phyloP scores from a whole-genome alignment of 2,329 filamentous ascomycete species.

The Nigrospora osmanthi region DNA sequence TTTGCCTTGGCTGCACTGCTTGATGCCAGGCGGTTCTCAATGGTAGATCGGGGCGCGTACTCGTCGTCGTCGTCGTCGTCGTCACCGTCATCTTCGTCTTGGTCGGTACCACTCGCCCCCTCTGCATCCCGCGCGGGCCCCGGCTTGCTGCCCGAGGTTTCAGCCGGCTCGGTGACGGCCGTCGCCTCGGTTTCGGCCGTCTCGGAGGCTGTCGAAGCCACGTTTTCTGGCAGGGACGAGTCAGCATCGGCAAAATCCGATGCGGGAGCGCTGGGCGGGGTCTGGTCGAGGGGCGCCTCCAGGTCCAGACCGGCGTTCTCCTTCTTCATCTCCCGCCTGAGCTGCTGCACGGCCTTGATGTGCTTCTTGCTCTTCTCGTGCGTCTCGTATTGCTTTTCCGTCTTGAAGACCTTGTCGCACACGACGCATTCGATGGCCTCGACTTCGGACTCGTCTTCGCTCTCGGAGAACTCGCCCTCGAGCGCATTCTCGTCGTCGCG shows the following conservation, averaged over 20 bases:
- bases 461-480: constrained; percentile 51
- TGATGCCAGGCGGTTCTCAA: constrained; percentile 30
- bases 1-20: constrained; percentile 1
- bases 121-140: background rate
- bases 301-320: constrained; percentile 55
- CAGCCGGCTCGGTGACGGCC: too few relatives aligned
- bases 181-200: background rate
- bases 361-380: constrained; percentile 98
- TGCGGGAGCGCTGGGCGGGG: background rate
- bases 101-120: constrained; percentile 1
- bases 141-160: too few relatives aligned
- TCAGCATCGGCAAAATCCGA: constrained; percentile 3
- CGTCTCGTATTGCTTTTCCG: constrained; percentile 81
- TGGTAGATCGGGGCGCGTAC: constrained; percentile 36
- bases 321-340: constrained; percentile 75
- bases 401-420: constrained; percentile 79
- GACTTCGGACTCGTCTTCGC: constrained; percentile 45
- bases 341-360: constrained; percentile 71
- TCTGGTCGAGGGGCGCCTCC: constrained; percentile 1
- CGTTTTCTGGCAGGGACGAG: background rate
- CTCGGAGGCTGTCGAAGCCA: background rate
- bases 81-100: background rate
- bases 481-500: constrained; percentile 41
- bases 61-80: constrained; percentile 25
- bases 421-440: constrained; percentile 66